Percentiles rank a stretch among this genome's conserved stretches.
These are phyloP conservation scores for Camellia oleifera DNA, from an alignment of 179 eudicot species.

Conservation along the genomic window DNA sequence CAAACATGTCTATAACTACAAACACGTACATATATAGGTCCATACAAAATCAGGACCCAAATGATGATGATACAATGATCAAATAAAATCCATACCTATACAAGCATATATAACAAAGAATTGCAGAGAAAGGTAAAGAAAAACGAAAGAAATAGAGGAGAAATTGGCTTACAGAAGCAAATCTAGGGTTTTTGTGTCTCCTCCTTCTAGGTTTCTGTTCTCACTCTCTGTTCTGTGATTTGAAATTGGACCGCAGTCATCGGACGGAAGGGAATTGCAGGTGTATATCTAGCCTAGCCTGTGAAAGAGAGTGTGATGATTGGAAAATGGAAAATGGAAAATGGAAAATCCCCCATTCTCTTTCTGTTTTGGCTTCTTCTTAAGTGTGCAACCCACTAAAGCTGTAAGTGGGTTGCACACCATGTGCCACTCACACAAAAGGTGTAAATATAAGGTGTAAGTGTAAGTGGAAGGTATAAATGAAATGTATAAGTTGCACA, in stretches of 20 bases:
- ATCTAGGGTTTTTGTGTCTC: background rate
- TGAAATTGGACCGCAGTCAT: background rate
- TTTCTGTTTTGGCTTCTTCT: no score
- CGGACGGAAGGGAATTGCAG: background rate
- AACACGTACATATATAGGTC: background rate
- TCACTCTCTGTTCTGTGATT: background rate
- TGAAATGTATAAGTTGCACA: no score
- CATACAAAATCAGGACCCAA: no score
- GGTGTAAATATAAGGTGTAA: no score
- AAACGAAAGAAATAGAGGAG: background rate
- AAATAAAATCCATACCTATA: background rate
- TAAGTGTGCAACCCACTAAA: no score
- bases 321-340: no score
- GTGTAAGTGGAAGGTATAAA: no score
- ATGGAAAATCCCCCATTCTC: no score
- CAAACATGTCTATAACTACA: background rate
- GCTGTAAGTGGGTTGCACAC: no score
- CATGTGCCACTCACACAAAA: no score
- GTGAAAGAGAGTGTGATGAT: no score
- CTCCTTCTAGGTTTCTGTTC: background rate
- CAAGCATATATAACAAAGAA: background rate
- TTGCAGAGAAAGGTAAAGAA: background rate
- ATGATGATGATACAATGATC: background rate
- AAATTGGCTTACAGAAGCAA: slow-evolving; percentile 8
- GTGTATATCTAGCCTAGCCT: no score